Base-by-base conservation (phyloP, 164 flowering plant genomes). In the Houttuynia cordata region DNA sequence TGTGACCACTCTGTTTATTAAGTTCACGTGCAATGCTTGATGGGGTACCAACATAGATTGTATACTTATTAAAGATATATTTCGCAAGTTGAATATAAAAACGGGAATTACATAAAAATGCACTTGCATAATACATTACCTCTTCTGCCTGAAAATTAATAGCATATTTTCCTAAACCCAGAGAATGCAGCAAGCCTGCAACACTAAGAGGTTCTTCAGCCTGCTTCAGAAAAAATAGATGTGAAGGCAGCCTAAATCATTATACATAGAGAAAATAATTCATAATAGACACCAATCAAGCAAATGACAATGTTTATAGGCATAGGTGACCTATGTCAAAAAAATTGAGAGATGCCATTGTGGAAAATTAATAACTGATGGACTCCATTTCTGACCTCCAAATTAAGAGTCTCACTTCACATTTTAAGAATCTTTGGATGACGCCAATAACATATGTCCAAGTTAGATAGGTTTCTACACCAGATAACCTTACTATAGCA, bases 121-220 rank as follows among this genome's bases (percentile, higher is more conserved):
- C 14, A 24, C 8, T 24, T 24, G 15, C 37, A 30, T 30, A 30
- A 30, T 24, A 24, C 25, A 25, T 47, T 82, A 85, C 97, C 72
- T 90, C 97, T 76, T 90, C 95, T 34, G 87, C 91, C 80, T 86
- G 83, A 64, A 91, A 88, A 53, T 58, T 50, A 58, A 85, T 76
- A 20, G 74, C 68, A 71, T 82, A 90, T 71, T 84, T 87, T 41
- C 79, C 88, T 72, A 90, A 62, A 40, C 88, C 95, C 61, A 90
- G 72, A 17, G 92, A 69, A 40, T 74, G 74, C 65, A 90, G 69
- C 69, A 87, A 74, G 68, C 85, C 69, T 66, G 82, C 81, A 51
- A 87, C 86, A 60, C 84, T 80, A 57, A 58, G 74, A 58, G 69
- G 81, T 64, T 82, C 91, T 41, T 81, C 82, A 53, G 61, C 81